Percentiles rank a stretch among this genome's conserved stretches.
Evolutionary conservation across 805 yeast species (phyloP).

Genomic region (Teunomyces kruisii): DNA sequence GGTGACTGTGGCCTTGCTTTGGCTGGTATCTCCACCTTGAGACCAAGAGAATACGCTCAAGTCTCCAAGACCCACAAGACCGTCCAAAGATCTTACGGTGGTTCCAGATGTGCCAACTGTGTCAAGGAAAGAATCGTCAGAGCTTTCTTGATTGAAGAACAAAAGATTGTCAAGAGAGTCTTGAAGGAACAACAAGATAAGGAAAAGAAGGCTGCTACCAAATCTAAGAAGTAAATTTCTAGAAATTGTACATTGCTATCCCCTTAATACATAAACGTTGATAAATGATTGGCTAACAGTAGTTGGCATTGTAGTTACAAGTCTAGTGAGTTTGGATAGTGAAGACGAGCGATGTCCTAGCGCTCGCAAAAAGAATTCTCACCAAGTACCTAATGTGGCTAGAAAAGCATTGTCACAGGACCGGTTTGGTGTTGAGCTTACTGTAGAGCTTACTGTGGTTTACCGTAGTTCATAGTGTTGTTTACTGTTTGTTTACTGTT

Average conservation of each 20-base stretch:
- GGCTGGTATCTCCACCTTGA: slow-evolving; percentile 87
- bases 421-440: too few relatives aligned
- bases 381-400: too few relatives aligned
- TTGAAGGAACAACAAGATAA: slow-evolving; percentile 93
- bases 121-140: slow-evolving; percentile 99
- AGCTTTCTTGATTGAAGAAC: slow-evolving; percentile 99
- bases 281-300: not conserved
- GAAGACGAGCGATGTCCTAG: too few relatives aligned
- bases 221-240: slow-evolving; percentile 32
- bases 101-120: slow-evolving; percentile 96
- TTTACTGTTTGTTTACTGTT: too few relatives aligned
- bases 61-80: slow-evolving; percentile 96
- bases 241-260: slow-evolving; percentile 5
- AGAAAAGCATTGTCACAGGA: too few relatives aligned
- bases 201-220: slow-evolving; percentile 56
- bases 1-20: slow-evolving; percentile 84
- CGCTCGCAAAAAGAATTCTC: too few relatives aligned
- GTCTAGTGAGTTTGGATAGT: too few relatives aligned
- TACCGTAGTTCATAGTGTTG: too few relatives aligned
- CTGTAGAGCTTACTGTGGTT: too few relatives aligned
- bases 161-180: slow-evolving; percentile 99
- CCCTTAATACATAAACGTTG: slow-evolving; percentile 12
- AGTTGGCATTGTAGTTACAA: not conserved
- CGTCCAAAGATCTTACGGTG: slow-evolving; percentile 99
- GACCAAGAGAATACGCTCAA: slow-evolving; percentile 97